Base-by-base conservation (phyloP, 345 rosid species). In the Rhizophora mangle region DNA sequence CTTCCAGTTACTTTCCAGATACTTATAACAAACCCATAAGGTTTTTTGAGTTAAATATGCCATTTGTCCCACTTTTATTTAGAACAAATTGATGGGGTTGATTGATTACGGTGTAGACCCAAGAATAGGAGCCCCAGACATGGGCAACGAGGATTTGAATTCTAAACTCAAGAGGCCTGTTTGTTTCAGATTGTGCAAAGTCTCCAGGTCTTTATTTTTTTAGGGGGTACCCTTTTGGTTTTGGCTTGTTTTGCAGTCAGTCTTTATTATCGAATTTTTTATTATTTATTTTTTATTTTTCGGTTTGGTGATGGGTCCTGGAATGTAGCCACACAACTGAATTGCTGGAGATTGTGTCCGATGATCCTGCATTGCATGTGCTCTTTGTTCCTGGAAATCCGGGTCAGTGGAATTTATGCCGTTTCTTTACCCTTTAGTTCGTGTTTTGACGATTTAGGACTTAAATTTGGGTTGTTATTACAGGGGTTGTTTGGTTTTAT, bases 401-500 rank as follows among this genome's bases (percentile, higher is more conserved):
- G 20, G 76, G 71, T 72, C 32, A 43, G 63, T 66, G 10, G 37
- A 6, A 24, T 37, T 55, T 20, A 31, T 36, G 24, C 18, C 27
- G 30, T 4, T 27, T 27, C 1, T 26, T 31, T n/a, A 5, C 20
- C 6, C 19, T 32, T 62, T 21, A 37, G 11, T 63, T 26, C 30
- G 21, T 39, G 22, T 24, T 26, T 26, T 1, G 26, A 62, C 3
- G 5, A 21, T 37, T 6, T 64, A 6, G 8, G 43, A 43, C 15
- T 63, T 19, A n/a, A 6, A 7, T 20, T 29, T 58, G 11, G 43
- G 20, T 39, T 18, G 19, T n/a, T 30, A 51, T 52, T 67, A 20
- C 74, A 94, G 98, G 98, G 22, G 79, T 85, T 66, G 74, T 86
- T 68, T 64, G 91, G 47, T 91, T 82, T 80, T 94, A 94, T 83